Percentiles rank a stretch among this genome's conserved stretches.
Evolutionary conservation across 129 eudicot genomes (phyloP).

Genomic region (Flaveria linearis): DNA sequence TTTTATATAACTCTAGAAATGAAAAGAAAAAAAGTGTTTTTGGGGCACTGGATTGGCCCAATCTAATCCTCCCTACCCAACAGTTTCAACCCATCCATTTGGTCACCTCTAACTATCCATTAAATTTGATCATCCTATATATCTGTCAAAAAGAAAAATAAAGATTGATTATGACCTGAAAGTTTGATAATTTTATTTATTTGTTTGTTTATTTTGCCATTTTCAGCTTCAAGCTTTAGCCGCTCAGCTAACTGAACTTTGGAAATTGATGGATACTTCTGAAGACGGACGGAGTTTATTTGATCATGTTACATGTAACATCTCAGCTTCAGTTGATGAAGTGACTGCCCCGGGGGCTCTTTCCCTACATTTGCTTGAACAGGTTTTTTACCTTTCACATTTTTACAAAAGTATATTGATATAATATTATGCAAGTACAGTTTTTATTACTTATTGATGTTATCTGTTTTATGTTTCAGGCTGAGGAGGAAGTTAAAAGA

Average conservation of each 20-base stretch:
- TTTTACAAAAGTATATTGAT: not conserved
- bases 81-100: not conserved
- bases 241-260: conserved; percentile 72
- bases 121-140: not conserved
- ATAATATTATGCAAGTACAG: not conserved
- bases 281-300: conserved; percentile 76
- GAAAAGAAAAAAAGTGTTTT: not conserved
- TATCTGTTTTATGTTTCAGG: conserved; percentile 40
- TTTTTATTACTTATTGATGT: not conserved
- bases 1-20: not conserved
- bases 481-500: conserved; percentile 90
- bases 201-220: conserved; percentile 16
- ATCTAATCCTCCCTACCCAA: not conserved
- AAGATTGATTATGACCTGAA: conserved; percentile 16
- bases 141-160: not conserved
- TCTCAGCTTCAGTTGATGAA: conserved; percentile 84
- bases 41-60: not conserved
- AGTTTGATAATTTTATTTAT: conserved; percentile 3
- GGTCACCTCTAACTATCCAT: not conserved
- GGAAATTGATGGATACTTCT: conserved; percentile 96
- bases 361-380: conserved; percentile 78
- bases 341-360: conserved; percentile 87
- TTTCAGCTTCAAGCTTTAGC: conserved; percentile 93
- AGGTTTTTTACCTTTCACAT: conserved; percentile 43
- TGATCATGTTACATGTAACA: conserved; percentile 85